Conservation (phyloP, 495 filamentous ascomycete genomes). For the Arthonia radiata region DNA sequence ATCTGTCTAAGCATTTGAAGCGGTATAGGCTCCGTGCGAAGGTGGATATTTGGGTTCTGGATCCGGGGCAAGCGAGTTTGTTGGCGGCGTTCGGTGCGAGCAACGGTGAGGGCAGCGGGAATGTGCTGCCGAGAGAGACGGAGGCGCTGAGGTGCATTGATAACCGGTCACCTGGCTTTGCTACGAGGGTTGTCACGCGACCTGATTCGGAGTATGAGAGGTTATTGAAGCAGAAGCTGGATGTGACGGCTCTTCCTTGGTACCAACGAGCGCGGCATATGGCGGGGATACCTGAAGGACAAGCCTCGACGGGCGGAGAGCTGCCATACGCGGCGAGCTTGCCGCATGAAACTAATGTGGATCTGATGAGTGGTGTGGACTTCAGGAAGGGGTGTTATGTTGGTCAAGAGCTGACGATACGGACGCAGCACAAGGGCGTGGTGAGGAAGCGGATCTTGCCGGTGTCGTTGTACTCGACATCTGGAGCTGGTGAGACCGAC, state of each 20-base stretch:
- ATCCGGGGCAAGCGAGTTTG: slow-evolving; percentile 31
- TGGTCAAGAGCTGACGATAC: slow-evolving; percentile 85
- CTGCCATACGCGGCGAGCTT: slow-evolving; percentile 41
- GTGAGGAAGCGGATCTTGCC: slow-evolving; percentile 81
- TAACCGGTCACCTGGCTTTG: too few relatives aligned
- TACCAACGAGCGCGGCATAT: too few relatives aligned
- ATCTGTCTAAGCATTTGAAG: slow-evolving; percentile 43
- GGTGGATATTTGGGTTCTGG: slow-evolving; percentile 36
- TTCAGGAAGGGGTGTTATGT: slow-evolving; percentile 94
- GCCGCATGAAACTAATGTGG: slow-evolving; percentile 65
- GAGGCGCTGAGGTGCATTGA: too few relatives aligned
- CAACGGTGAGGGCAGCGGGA: too few relatives aligned
- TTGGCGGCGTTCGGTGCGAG: slow-evolving; percentile 48
- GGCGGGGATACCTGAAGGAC: slow-evolving; percentile 72
- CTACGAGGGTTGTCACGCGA: too few relatives aligned
- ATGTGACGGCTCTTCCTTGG: too few relatives aligned
- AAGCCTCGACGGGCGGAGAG: too few relatives aligned
- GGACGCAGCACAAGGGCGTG: slow-evolving; percentile 80
- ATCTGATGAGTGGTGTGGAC: slow-evolving; percentile 59
- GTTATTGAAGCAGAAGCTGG: too few relatives aligned
- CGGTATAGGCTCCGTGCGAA: slow-evolving; percentile 68
- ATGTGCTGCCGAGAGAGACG: too few relatives aligned
- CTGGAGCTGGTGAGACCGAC: slow-evolving; percentile 8
- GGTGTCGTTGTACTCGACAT: slow-evolving; percentile 38
- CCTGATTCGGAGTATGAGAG: too few relatives aligned